Evolutionary conservation across 2,329 filamentous ascomycete genomes (phyloP).

Genomic region (Pseudogymnoascus sp.): DNA sequence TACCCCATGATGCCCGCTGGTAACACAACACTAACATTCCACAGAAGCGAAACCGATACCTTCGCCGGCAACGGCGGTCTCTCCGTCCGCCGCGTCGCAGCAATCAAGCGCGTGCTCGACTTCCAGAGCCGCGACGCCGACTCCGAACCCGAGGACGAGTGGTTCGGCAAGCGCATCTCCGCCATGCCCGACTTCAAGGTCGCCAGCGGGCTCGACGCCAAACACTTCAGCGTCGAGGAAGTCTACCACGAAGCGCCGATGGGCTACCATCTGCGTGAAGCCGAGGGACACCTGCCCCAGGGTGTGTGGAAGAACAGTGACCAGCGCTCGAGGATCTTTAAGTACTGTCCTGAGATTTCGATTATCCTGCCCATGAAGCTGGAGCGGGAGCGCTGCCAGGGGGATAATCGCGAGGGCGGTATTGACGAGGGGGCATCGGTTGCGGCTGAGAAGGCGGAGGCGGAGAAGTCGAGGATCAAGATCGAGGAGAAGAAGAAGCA

Average conservation of each 20-base stretch:
- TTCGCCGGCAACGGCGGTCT: constrained; percentile 49
- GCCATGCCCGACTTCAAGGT: constrained; percentile 42
- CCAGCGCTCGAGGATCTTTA: constrained; percentile 41
- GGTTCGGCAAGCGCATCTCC: constrained; percentile 45
- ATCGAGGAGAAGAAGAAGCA: constrained; percentile 3
- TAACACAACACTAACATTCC: neutral
- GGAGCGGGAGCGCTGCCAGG: constrained; percentile 39
- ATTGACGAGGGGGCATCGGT: constrained; percentile 12
- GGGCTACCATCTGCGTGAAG: constrained; percentile 46
- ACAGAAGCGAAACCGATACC: constrained; percentile 34
- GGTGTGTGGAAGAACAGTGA: constrained; percentile 40
- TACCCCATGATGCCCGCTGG: neutral
- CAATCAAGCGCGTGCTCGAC: constrained; percentile 41
- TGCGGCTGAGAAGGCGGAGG: neutral
- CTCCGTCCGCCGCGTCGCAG: constrained; percentile 45
- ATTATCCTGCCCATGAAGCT: constrained; percentile 52
- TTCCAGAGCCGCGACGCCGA: constrained; percentile 46
- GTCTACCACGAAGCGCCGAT: constrained; percentile 44
- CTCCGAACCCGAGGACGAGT: constrained; percentile 47
- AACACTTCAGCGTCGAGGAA: constrained; percentile 43
- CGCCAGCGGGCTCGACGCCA: constrained; percentile 32
- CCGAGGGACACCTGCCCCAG: constrained; percentile 36
- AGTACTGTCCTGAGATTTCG: constrained; percentile 50
- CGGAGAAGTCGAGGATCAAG: neutral
- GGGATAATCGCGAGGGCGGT: constrained; percentile 23